Conservation (phyloP, 176 grass and related monocot species). For the Rhynchospora tenuis region DNA sequence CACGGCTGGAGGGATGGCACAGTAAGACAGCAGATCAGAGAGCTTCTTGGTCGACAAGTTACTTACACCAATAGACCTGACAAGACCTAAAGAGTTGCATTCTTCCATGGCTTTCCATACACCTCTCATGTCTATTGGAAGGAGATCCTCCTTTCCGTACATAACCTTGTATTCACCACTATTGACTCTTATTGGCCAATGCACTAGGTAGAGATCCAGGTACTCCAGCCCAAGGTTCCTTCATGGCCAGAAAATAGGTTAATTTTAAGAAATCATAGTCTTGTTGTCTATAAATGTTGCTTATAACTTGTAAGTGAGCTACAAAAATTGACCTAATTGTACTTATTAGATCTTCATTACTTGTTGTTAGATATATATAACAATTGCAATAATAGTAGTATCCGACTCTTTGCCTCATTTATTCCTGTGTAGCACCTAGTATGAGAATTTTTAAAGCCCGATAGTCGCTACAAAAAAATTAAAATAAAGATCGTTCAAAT, state of each 20-base stretch:
- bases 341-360: neutral
- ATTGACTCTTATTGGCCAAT: conserved; percentile 46
- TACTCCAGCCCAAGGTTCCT: conserved; percentile 46
- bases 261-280: too few species aligned
- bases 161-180: neutral
- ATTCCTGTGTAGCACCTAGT: neutral
- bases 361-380: too few species aligned
- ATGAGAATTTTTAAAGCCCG: neutral
- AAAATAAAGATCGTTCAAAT: neutral
- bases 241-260: neutral
- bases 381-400: too few species aligned
- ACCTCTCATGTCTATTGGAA: conserved; percentile 57
- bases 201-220: conserved; percentile 73
- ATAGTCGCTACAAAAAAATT: neutral
- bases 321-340: neutral
- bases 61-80: conserved; percentile 64
- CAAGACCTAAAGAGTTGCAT: conserved; percentile 60
- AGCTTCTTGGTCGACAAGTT: conserved; percentile 66
- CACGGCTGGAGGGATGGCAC: conserved; percentile 57
- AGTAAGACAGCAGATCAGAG: conserved; percentile 29
- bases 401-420: neutral
- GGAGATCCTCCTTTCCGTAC: conserved; percentile 9
- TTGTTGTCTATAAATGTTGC: neutral
- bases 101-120: conserved; percentile 82
- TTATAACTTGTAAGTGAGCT: neutral